Conservation (phyloP, 306 rosid genomes). For the Glycine latifolia region DNA sequence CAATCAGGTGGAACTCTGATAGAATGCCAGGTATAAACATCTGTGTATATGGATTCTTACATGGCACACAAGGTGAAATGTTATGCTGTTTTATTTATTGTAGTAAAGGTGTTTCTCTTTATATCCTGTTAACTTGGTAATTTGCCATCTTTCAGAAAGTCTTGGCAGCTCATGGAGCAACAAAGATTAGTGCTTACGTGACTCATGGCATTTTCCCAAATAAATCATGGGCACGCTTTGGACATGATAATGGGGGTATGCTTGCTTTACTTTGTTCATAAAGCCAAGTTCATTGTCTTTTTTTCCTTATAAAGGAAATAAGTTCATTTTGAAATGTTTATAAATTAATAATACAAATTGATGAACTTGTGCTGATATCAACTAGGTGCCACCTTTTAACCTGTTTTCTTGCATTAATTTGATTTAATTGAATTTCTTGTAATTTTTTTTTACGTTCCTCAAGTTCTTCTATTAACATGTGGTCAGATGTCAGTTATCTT, state of each 20-base stretch:
- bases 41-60: not conserved
- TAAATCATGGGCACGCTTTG: slow-evolving; percentile 90
- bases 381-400: slow-evolving; percentile 1
- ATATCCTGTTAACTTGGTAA: slow-evolving; percentile 9
- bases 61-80: not conserved
- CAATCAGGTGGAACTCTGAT: slow-evolving; percentile 97
- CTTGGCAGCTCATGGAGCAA: slow-evolving; percentile 89
- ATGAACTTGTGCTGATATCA: slow-evolving; percentile 2
- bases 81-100: slow-evolving; percentile 25
- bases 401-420: slow-evolving; percentile 29
- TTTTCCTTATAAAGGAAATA: slow-evolving; percentile 31
- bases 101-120: slow-evolving; percentile 8
- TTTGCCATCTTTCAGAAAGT: slow-evolving; percentile 73
- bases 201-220: slow-evolving; percentile 98
- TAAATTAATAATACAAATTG: slow-evolving; percentile 14
- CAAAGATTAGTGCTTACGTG: slow-evolving; percentile 93
- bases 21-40: slow-evolving; percentile 88
- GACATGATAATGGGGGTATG: slow-evolving; percentile 79
- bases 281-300: slow-evolving; percentile 26
- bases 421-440: not conserved
- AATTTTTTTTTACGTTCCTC: not conserved
- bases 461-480: too few species aligned
- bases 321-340: slow-evolving; percentile 27
- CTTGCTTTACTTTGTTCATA: slow-evolving; percentile 40
- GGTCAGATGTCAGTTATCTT: too few species aligned